Conservation (phyloP, 2,329 filamentous ascomycete species). For the Penicillium vulpinum region DNA sequence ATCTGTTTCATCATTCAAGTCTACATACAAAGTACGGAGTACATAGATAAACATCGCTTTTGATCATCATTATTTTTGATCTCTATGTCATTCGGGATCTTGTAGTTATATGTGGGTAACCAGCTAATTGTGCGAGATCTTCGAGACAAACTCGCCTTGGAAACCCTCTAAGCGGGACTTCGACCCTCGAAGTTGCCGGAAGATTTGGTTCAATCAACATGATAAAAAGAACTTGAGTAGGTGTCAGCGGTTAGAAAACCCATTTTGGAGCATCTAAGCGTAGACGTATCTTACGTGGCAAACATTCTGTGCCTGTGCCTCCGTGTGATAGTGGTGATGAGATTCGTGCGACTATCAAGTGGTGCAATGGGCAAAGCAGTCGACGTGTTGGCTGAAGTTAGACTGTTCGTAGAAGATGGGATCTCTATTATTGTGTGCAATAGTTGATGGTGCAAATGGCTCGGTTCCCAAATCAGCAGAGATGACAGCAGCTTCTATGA, state of each 20-base stretch:
- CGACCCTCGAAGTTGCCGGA: background rate
- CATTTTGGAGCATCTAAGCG: background rate
- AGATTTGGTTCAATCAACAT: background rate
- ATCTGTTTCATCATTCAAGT: constrained; percentile 9
- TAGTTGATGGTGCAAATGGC: background rate
- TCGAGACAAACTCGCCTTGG: background rate
- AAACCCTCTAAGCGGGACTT: background rate
- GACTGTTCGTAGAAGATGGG: background rate
- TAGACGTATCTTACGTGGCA: background rate
- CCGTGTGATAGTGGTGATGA: background rate
- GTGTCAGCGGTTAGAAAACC: background rate
- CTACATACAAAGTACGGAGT: too few relatives aligned
- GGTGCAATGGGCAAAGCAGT: background rate
- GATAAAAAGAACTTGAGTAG: background rate
- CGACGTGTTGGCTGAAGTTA: background rate
- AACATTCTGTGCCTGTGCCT: background rate
- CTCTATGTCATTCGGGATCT: background rate
- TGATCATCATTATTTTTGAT: background rate
- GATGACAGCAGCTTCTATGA: background rate
- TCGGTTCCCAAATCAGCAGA: background rate
- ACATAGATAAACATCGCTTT: background rate
- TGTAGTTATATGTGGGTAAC: background rate
- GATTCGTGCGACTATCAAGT: background rate
- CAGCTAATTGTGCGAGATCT: background rate
- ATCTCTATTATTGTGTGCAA: background rate